Base-by-base conservation (phyloP, 768 basidiomycete genomes). In the Russula ochroleuca region DNA sequence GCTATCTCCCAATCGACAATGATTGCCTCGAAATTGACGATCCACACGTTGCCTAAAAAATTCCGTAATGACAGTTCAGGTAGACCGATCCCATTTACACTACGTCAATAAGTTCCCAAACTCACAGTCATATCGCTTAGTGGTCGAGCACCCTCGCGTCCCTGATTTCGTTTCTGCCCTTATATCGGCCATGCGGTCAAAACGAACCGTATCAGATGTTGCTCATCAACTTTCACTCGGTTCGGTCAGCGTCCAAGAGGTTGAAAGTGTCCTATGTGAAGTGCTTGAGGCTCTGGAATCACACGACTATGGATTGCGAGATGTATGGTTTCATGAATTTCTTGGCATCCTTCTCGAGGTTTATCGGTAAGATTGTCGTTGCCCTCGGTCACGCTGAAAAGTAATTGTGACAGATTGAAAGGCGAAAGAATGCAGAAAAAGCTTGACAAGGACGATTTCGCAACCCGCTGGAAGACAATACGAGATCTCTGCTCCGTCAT, bases 401-500 rank as follows among this genome's bases (percentile, higher is more conserved):
- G 56, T 55, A 54, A 59, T 28, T 63, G 35, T 52, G 23, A 25
- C 66, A 80, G 80, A 67, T 66, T 74, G 31, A 74, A 73, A 61
- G 72, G 74, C 6, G 70, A 66, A 57, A 61, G 55, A n/a, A 69
- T 69, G 14, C 61, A 64, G 25, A 71, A 72, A 15, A 72, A 72
- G 13, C 52, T 72, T 7, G 81, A 83, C 19, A 77, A 76, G 53
- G 76, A 79, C 11, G 61, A 72, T 5, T 68, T 84, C 28, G 74
- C 75, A 25, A 74, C 72, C 2, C 79, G 83, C n/a, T 86, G 83
- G 81, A 77, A 78, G 67, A 79, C 80, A n/a, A 82, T 82, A 3
- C 85, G 84, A 59, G 86, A 90, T 60, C 80, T 89, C 57, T 84
- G 83, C 66, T 86, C 88, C 8, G 61, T 92, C 17, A 73, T 75